Base-by-base conservation (phyloP, 805 yeast genomes). In the Pichia sporocuriosa region DNA sequence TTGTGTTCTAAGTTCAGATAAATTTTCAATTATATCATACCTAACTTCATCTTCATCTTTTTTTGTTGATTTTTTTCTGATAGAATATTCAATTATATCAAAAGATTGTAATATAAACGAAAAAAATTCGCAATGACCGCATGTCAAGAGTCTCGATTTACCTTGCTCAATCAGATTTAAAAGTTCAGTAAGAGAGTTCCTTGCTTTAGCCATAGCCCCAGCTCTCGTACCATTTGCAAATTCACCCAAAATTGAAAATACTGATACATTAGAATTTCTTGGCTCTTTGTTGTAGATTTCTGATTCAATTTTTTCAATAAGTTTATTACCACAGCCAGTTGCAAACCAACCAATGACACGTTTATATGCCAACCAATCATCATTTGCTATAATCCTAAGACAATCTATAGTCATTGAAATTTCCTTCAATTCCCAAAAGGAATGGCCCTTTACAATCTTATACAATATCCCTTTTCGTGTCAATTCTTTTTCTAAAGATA, bases 401-500 rank as follows among this genome's bases (percentile, higher is more conserved):
- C 79, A 77, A 53, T 81, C 84, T 32, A 87, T 46, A 43, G 84
- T 68, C 0, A 75, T 61, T 19, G 68, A 66, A 13, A 86, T 79
- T 53, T 85, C 95, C 42, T 73, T 75, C 31, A 81, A 60, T 31
- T 83, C 86, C 90, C 94, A 85, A 53, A 87, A 84, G 1, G 87
- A 80, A 33, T 68, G 68, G 0, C 96, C 96, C 39, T 81, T 79
- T 0, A 83, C 68, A 44, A 88, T 71, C 8, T 63, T 61, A 52
- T 84, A 84, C 0, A 93, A 88, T 2, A 88, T 70, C 4, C 72
- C 65, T 3, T 61, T 57, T 36, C 63, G 68, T 1, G 75, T 66
- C 20, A 90, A 62, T 16, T 76, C 82, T 25, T 70, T 72, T 54
- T 88, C 96, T 6, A 87, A 62, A 7, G 62, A 66, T 39, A 83